Evolutionary conservation across 345 rosid genomes (phyloP).

Genomic region (Eucalyptus shirleyi): DNA sequence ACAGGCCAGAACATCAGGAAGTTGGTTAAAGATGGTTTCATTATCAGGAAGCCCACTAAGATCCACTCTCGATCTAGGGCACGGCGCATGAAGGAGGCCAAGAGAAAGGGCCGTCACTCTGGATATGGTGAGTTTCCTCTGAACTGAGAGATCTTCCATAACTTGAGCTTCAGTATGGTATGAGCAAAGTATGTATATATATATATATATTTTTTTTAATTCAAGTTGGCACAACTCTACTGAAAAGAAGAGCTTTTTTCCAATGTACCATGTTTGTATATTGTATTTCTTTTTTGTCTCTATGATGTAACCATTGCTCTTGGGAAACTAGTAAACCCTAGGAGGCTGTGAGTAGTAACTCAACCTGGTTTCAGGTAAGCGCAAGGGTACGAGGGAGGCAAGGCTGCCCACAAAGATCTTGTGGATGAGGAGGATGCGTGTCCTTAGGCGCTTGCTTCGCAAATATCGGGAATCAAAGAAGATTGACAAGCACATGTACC

Average conservation of each 20-base stretch:
- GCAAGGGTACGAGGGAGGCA: conserved; percentile 45
- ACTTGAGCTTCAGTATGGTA: neutral
- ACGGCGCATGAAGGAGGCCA: conserved; percentile 74
- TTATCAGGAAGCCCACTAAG: conserved; percentile 95
- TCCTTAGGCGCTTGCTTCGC: conserved; percentile 38
- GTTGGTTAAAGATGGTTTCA: conserved; percentile 92
- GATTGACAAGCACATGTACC: conserved; percentile 83
- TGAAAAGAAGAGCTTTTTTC: neutral
- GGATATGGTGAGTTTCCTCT: conserved; percentile 53
- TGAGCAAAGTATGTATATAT: neutral
- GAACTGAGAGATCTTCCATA: neutral
- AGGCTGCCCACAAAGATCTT: conserved; percentile 41
- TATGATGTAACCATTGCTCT: neutral
- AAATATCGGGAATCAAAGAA: conserved; percentile 70
- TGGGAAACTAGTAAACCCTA: neutral
- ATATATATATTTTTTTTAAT: neutral
- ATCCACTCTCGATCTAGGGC: conserved; percentile 95
- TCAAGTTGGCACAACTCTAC: neutral
- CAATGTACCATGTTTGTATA: neutral
- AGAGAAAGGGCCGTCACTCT: conserved; percentile 93
- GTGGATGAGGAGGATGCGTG: conserved; percentile 75
- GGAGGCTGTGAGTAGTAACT: neutral
- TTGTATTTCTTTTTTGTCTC: neutral
- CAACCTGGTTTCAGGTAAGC: conserved; percentile 20
- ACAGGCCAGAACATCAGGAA: conserved; percentile 93